Conservation (phyloP, 768 basidiomycete genomes). For the Leccinum barrowsii region DNA sequence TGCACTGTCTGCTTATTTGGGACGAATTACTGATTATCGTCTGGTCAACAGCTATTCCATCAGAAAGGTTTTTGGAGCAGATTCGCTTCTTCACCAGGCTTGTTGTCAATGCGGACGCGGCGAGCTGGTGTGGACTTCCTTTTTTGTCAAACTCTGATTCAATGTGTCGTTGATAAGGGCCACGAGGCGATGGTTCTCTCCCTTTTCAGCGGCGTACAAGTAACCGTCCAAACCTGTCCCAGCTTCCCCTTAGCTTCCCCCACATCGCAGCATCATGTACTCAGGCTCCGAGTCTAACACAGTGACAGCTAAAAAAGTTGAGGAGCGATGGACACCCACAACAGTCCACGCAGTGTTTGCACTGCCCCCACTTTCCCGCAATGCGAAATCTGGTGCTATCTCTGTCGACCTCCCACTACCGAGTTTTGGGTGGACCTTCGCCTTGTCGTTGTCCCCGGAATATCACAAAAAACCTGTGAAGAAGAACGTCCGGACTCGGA, state of each 20-base stretch:
- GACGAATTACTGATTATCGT: no score
- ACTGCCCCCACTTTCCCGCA: neutral
- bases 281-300: neutral
- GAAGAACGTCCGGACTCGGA: no score
- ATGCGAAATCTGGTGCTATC: neutral
- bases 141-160: neutral
- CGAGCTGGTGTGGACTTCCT: neutral
- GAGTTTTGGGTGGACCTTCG: conserved; percentile 15
- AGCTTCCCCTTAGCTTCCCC: neutral
- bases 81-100: no score
- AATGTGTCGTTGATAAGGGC: neutral
- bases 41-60: no score
- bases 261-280: neutral
- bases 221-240: neutral
- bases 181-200: neutral
- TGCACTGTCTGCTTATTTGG: no score
- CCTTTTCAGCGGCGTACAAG: neutral
- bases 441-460: conserved; percentile 9
- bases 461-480: neutral
- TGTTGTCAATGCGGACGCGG: no score
- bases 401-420: conserved; percentile 11
- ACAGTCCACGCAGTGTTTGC: conserved; percentile 7
- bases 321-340: conserved; percentile 16
- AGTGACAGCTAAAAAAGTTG: neutral
- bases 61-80: no score